Percentiles rank a stretch among this genome's conserved stretches.
These are phyloP conservation scores for Parascedosporium putredinis DNA, from an alignment of 2,329 filamentous ascomycete genomes.

Conservation along the genomic window DNA sequence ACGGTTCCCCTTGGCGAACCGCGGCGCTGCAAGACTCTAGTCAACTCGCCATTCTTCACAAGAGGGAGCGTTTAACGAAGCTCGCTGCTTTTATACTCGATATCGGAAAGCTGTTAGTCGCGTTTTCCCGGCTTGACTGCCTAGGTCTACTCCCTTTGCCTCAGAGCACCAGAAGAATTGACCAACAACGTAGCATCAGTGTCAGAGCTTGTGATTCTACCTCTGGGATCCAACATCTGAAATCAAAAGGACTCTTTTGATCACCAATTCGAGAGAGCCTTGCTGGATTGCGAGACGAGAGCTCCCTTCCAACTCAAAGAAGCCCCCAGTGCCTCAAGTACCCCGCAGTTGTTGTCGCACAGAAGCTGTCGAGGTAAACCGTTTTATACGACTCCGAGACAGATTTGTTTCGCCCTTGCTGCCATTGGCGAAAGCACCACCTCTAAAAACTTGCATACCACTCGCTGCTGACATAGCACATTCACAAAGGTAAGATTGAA, in stretches of 20 bases:
- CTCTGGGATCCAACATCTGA: too few species aligned
- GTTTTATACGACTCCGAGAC: neutral
- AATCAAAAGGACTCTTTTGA: neutral
- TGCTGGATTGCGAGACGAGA: neutral
- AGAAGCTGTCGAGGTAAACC: neutral
- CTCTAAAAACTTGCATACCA: neutral
- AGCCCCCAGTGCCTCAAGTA: neutral
- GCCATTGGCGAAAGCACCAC: neutral
- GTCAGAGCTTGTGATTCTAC: too few species aligned
- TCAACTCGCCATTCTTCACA: too few species aligned
- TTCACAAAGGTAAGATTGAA: too few species aligned
- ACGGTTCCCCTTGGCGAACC: too few species aligned
- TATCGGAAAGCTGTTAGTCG: too few species aligned
- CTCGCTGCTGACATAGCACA: neutral
- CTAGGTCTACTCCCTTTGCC: too few species aligned
- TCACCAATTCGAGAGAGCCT: neutral
- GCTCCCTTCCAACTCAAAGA: neutral
- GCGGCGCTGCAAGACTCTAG: too few species aligned
- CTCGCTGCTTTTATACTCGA: neutral
- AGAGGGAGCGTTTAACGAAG: too few species aligned
- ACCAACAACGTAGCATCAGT: neutral
- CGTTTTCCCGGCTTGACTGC: too few species aligned
- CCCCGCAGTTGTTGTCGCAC: constrained; percentile 5
- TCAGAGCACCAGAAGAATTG: too few species aligned
- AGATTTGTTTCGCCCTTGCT: neutral